A percentile compares a stretch with the other conserved stretches of the same genome.
Evolutionary conservation across 2,329 filamentous ascomycete species (phyloP).

Genomic region (Aspergillus udagawae): DNA sequence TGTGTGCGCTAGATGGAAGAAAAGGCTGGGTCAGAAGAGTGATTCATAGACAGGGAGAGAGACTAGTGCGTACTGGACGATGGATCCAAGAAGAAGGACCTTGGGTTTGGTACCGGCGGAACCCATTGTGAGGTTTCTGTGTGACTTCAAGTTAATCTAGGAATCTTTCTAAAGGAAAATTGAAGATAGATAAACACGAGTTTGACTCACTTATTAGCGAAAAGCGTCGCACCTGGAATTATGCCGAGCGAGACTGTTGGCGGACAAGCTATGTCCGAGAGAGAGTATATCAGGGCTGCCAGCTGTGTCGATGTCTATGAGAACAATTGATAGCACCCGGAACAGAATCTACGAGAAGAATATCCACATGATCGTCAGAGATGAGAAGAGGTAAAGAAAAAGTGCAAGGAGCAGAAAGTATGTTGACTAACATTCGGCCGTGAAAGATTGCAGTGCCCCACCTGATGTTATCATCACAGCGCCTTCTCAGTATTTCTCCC

Average conservation of each 20-base stretch:
- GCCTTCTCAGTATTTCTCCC: neutral
- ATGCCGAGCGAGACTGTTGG: neutral
- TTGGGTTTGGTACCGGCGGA: constrained; percentile 46
- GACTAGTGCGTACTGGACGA: constrained; percentile 55
- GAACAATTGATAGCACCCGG: neutral
- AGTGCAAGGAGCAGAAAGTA: neutral
- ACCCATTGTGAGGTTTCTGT: constrained; percentile 15
- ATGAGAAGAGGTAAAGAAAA: neutral
- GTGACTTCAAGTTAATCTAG: neutral
- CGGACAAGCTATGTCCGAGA: neutral
- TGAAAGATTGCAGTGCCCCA: neutral
- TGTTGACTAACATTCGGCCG: neutral
- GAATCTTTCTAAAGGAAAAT: neutral
- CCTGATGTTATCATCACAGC: neutral
- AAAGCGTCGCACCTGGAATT: neutral
- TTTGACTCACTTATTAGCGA: neutral
- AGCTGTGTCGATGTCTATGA: neutral
- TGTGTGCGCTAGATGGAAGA: constrained; percentile 47
- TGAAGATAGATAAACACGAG: neutral
- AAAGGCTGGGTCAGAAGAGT: neutral
- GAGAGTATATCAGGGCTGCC: neutral
- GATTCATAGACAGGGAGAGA: neutral
- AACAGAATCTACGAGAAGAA: neutral
- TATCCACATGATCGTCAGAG: neutral
- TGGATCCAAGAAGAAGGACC: constrained; percentile 59